These are phyloP conservation scores for Punctularia strigosozonata DNA, from an alignment of 768 basidiomycete species.

Conservation along the genomic window DNA sequence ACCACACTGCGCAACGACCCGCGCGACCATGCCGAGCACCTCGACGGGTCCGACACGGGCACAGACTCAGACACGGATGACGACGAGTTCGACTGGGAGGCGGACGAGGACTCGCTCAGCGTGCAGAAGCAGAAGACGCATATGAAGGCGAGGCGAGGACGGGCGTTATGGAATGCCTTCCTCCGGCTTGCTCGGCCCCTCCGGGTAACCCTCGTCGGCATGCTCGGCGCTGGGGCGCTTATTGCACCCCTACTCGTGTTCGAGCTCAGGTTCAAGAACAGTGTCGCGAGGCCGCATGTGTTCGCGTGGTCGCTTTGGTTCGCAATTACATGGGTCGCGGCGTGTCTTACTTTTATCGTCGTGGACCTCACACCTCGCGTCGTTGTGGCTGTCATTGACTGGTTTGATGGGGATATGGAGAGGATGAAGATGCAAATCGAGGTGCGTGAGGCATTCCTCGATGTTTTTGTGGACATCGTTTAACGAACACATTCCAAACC, in stretches of 20 bases:
- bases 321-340: conserved; percentile 52
- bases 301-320: conserved; percentile 61
- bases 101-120: conserved; percentile 33
- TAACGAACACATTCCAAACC: conserved; percentile 4
- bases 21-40: not conserved
- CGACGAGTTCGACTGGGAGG: conserved; percentile 71
- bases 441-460: conserved; percentile 23
- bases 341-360: conserved; percentile 46
- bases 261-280: conserved; percentile 44
- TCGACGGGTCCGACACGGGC: conserved; percentile 7
- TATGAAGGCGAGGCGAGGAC: conserved; percentile 45
- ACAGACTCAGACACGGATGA: conserved; percentile 28
- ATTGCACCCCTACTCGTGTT: conserved; percentile 64
- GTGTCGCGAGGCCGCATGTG: conserved; percentile 39
- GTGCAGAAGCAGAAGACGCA: conserved; percentile 15
- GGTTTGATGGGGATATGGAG: conserved; percentile 53
- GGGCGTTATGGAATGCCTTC: conserved; percentile 50
- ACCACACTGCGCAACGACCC: not conserved
- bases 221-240: conserved; percentile 50
- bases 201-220: conserved; percentile 44
- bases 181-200: conserved; percentile 53
- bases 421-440: conserved; percentile 57
- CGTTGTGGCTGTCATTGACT: conserved; percentile 37
- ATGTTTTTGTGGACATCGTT: not conserved
- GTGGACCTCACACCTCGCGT: conserved; percentile 53